A percentile compares a stretch with the other conserved stretches of the same genome.
Evolutionary conservation across 1,139 yeast genomes (phyloP).

Genomic region (Kazachstania sp.): DNA sequence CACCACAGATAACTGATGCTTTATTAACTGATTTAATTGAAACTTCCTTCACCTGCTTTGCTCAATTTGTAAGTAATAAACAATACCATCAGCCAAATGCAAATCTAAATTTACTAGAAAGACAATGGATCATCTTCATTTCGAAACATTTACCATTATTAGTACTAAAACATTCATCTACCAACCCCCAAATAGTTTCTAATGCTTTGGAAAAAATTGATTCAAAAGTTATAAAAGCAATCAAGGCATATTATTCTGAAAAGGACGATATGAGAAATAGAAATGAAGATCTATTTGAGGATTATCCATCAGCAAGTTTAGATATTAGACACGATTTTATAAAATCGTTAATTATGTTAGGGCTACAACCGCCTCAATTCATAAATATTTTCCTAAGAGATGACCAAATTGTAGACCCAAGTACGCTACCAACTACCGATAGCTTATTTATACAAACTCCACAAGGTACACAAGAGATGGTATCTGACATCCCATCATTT

Average conservation of each 20-base stretch:
- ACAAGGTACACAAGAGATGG: constrained; percentile 26
- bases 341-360: constrained; percentile 42
- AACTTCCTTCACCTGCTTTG: constrained; percentile 31
- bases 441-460: constrained; percentile 20
- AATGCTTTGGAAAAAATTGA: constrained; percentile 27
- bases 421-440: constrained; percentile 27
- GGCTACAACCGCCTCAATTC: constrained; percentile 35
- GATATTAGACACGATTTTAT: constrained; percentile 52
- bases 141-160: constrained; percentile 28
- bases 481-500: constrained; percentile 21
- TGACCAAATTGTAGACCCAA: constrained; percentile 34
- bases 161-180: constrained; percentile 20
- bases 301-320: constrained; percentile 39
- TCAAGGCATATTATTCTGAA: constrained; percentile 28
- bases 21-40: constrained; percentile 27
- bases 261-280: constrained; percentile 25
- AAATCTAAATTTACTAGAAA: constrained; percentile 24
- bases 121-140: constrained; percentile 28
- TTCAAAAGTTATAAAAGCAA: constrained; percentile 29
- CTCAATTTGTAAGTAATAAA: constrained; percentile 30
- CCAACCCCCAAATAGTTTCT: constrained; percentile 18
- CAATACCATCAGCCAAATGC: constrained; percentile 30
- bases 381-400: constrained; percentile 41
- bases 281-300: constrained; percentile 33
- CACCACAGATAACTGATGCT: constrained; percentile 14